Evolutionary conservation across 1,284 basidiomycete genomes (phyloP).

Genomic region (Moniliophthora roreri): DNA sequence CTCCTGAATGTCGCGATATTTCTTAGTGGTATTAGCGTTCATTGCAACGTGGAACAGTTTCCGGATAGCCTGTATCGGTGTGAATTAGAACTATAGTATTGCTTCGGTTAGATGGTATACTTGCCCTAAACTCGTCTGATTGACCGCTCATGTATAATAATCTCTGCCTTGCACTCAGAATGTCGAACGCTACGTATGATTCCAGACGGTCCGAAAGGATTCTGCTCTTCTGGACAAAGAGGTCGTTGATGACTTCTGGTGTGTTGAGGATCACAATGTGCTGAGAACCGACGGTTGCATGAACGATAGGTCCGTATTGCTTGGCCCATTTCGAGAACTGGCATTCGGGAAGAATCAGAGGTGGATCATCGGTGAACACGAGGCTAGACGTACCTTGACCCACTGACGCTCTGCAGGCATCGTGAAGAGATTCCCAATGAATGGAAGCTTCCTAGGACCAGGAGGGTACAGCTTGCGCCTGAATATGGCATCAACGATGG

Average conservation of each 20-base stretch:
- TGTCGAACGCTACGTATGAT: not conserved
- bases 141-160: not conserved
- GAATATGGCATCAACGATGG: no score
- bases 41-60: not conserved
- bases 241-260: not conserved
- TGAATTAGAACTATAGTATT: not conserved
- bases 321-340: constrained; percentile 1
- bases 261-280: constrained; percentile 1
- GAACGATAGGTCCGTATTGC: not conserved
- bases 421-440: not conserved
- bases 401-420: not conserved
- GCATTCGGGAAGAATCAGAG: not conserved
- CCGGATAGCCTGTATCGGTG: not conserved
- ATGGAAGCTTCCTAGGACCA: not conserved
- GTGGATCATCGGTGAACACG: not conserved
- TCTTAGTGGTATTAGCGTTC: not conserved
- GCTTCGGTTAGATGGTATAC: not conserved
- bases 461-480: not conserved
- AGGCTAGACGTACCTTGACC: not conserved
- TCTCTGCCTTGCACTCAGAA: not conserved
- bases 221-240: not conserved
- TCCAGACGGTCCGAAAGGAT: not conserved
- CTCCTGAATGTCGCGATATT: not conserved
- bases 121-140: not conserved
- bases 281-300: not conserved